Conservation (phyloP, 129 eudicot genomes). For the Apium graveolens region DNA sequence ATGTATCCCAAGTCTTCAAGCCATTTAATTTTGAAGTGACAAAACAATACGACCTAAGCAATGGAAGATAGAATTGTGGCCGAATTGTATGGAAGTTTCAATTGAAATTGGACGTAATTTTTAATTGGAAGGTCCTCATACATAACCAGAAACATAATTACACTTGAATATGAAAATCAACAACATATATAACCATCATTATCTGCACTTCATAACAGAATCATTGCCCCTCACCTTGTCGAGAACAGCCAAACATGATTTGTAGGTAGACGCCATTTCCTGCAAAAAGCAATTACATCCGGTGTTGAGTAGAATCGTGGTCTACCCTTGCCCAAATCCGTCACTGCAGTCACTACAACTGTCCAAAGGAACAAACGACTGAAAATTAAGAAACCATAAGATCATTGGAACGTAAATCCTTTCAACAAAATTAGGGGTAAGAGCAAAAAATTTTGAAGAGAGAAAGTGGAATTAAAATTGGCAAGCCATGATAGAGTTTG, state of each 20-base stretch:
- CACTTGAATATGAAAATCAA: neutral
- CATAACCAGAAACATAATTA: neutral
- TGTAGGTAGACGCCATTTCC: slow-evolving; percentile 95
- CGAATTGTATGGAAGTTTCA: neutral
- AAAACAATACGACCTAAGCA: neutral
- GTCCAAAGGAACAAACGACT: slow-evolving; percentile 18
- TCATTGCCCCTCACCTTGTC: slow-evolving; percentile 53
- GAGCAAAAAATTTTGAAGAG: neutral
- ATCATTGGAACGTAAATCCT: neutral
- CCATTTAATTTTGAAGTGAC: neutral
- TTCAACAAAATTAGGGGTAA: neutral
- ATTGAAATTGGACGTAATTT: neutral
- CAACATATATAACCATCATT: neutral
- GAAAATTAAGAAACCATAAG: slow-evolving; percentile 12
- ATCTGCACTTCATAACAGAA: neutral
- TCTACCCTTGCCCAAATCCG: slow-evolving; percentile 84
- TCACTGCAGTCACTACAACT: slow-evolving; percentile 94
- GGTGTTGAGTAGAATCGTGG: slow-evolving; percentile 96
- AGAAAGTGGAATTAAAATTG: neutral
- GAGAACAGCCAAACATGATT: slow-evolving; percentile 96
- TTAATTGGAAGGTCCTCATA: neutral
- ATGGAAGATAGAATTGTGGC: neutral
- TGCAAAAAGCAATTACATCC: slow-evolving; percentile 83
- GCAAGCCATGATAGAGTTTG: neutral
- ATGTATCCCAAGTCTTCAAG: neutral